phyloP scores from a whole-genome alignment of 2,329 filamentous ascomycete species.

The Aspergillus sp. region DNA sequence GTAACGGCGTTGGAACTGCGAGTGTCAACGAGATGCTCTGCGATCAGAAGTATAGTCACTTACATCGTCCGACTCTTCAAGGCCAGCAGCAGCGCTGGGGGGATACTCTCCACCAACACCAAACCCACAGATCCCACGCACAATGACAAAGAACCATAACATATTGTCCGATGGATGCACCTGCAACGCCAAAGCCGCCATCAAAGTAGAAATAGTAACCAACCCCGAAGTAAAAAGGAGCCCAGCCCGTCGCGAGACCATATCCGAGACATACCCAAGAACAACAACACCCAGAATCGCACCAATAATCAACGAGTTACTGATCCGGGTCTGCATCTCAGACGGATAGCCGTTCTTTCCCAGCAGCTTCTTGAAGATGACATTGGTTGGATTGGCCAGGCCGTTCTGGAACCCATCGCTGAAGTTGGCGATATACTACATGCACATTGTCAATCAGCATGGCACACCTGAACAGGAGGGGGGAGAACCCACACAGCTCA shows the following conservation, averaged over 20 bases:
- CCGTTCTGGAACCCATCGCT: constrained; percentile 33
- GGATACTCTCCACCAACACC: constrained; percentile 42
- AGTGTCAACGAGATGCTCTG: background rate
- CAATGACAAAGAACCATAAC: constrained; percentile 40
- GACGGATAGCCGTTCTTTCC: constrained; percentile 23
- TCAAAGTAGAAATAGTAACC: constrained; percentile 29
- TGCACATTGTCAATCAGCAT: background rate
- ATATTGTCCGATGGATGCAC: constrained; percentile 34
- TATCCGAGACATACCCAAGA: constrained; percentile 29
- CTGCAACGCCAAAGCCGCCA: constrained; percentile 40
- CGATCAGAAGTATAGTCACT: background rate
- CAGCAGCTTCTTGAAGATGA: constrained; percentile 31
- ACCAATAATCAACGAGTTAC: constrained; percentile 30
- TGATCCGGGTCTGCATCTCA: constrained; percentile 32
- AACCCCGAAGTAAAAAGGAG: constrained; percentile 30
- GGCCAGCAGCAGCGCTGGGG: constrained; percentile 36
- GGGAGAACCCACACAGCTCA: constrained; percentile 27
- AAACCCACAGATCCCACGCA: constrained; percentile 38
- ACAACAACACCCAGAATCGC: constrained; percentile 30
- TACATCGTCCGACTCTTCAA: constrained; percentile 37
- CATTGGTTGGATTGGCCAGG: constrained; percentile 33
- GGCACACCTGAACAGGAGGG: background rate
- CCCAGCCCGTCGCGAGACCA: constrained; percentile 27
- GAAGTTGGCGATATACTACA: constrained; percentile 33
- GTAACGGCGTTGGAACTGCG: constrained; percentile 23